Evolutionary conservation across 441 rosid genomes (phyloP), one percentile per base, ranked within the genome.

Genomic region (Jatropha podagrica): DNA sequence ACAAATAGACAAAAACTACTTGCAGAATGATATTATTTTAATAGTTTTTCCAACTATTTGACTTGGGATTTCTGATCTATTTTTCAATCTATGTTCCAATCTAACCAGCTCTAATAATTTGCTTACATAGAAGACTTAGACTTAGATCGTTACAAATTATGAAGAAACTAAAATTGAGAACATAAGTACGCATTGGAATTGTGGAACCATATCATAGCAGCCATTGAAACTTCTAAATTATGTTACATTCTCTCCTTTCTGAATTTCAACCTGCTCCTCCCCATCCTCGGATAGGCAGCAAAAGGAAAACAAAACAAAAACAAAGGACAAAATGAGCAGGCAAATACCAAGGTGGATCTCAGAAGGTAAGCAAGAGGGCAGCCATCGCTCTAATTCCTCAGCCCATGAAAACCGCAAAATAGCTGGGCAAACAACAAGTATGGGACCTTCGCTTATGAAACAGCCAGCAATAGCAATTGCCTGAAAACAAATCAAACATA

Each of bases 401-500:
- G 98, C 99, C 98, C 99, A 95, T 18, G 96, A 84, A 81, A 80
- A 91, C 68, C 98, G 92, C 82, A 95, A 83, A 73, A 95, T 81
- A 72, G 99, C 99, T 42, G 99, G 99, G 82, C 99, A 93, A 52
- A 93, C 99, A 81, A 95, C 85, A 80, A 95, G 95, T 76, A 93
- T 78, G 77, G 94, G 84, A 80, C 98, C 99, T 80, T 91, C 90
- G 71, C 70, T 80, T 75, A 88, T 83, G 82, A 90, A 95, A 82
- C 97, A 91, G 68, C 95, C 90, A 64, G 98, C 99, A 84, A 95
- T 88, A 64, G 99, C 90, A 79, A 93, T 93, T 65, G 98, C 99
- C 99, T 95, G 84, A 69, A 72, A 80, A 72, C 77, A 82, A 69
- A 77, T 44, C 20, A 74, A 60, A 56, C 58, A 65, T 11, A 66